Percentiles rank a stretch among this genome's conserved stretches.
These are phyloP conservation scores for Esteya vermicola DNA, from an alignment of 2,329 filamentous ascomycete genomes.

Conservation along the genomic window DNA sequence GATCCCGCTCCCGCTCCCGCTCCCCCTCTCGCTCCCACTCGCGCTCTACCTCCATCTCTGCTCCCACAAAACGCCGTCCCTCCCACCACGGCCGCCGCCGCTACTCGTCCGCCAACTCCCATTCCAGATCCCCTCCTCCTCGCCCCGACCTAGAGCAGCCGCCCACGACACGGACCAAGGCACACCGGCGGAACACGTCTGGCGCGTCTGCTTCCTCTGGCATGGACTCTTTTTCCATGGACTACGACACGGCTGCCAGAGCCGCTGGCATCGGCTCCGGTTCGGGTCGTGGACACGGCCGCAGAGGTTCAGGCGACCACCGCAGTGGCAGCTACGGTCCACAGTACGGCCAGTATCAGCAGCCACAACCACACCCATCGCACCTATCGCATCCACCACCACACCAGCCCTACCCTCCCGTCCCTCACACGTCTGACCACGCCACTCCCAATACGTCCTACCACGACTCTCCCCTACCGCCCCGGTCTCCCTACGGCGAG, in stretches of 20 bases:
- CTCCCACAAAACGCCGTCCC: neutral
- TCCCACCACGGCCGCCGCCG: neutral
- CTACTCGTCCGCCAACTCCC: no score
- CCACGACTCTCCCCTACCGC: conserved; percentile 27
- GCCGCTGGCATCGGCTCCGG: conserved; percentile 24
- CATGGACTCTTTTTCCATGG: no score
- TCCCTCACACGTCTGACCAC: conserved; percentile 22
- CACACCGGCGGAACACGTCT: conserved; percentile 20
- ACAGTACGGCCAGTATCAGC: no score
- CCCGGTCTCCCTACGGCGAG: conserved; percentile 27
- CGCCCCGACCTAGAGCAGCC: neutral
- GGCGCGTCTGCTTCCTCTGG: conserved; percentile 24
- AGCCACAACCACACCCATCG: conserved; percentile 8
- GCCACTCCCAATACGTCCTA: conserved; percentile 28
- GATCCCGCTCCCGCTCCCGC: neutral
- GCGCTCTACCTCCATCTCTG: no score
- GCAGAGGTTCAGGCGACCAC: conserved; percentile 26
- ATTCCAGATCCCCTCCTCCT: neutral
- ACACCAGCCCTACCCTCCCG: neutral
- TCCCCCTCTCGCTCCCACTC: neutral
- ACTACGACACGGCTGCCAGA: neutral
- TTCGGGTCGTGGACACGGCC: conserved; percentile 35
- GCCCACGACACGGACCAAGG: neutral
- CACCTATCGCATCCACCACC: conserved; percentile 13
- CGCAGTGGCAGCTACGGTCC: conserved; percentile 1